Evolutionary conservation across 495 filamentous ascomycete species (phyloP), one percentile per base, ranked within the genome.

Genomic region (Penicillium cosmopolitanum): DNA sequence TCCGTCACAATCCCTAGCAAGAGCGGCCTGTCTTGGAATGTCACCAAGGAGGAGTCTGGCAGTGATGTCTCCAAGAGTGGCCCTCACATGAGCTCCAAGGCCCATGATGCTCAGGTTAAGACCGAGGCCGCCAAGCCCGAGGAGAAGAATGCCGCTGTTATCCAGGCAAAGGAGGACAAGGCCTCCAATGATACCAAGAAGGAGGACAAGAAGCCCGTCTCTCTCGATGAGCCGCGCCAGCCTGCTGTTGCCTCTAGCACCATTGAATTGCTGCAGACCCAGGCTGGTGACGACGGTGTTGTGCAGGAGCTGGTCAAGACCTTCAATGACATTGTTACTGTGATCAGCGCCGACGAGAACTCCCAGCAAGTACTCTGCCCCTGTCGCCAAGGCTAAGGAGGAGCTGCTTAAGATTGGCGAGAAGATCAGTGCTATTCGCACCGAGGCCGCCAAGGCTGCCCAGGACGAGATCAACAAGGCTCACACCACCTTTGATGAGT

Each of bases 281-380:
- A 81, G 53, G 83, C 87, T 63, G 90, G 90, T 56, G 84, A 88
- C 57, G 95, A 98, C 65, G 87, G 91, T 5, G 79, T 96, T 21
- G 90, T 97, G 5, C 92, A 96, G 74, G 91, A 97, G 68, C 79
- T 98, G n/a, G 89, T 95, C 55, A 94, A 90, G 77, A 92, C 95
- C 68, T 82, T 98, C 62, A 98, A 98, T 75, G 90, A 94, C 73
- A 89, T 98, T 70, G 96, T 98, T 70, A 86, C 89, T 2, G 89
- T 94, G 33, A 86, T 97, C 56, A 96, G 97, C 72, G 87, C 89
- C 54, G 93, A 96, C 65, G 76, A 76, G 53, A 85, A 89, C 55
- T 82, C 85, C 85, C 54, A 76, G 79, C 61, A 91, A 88, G 71
- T 96, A 93, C 74, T 84, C 82, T 36, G 77, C 82, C 18, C 87